Evolutionary conservation across 306 rosid species (phyloP).

Genomic region (Glycine latifolia): DNA sequence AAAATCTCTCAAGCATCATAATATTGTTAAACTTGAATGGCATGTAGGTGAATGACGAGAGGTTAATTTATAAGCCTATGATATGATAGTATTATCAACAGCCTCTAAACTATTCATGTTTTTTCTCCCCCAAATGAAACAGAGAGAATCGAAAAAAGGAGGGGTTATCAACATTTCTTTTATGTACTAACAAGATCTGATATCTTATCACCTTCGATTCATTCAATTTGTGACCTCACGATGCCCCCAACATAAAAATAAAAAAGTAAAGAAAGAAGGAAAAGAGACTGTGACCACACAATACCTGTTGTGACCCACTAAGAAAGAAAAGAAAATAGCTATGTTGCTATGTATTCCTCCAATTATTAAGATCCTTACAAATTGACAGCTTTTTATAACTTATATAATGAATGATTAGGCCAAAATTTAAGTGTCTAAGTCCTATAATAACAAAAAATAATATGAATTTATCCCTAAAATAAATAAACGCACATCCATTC

Average conservation of each 20-base stretch:
- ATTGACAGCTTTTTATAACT: neutral
- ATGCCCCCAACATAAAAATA: neutral
- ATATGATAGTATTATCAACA: too few relatives aligned
- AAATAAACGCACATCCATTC: too few relatives aligned
- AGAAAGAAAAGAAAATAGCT: neutral
- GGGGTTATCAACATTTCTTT: neutral
- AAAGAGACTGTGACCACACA: neutral
- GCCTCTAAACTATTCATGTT: too few relatives aligned
- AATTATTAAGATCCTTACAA: neutral
- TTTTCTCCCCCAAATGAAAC: too few relatives aligned
- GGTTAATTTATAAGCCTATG: too few relatives aligned
- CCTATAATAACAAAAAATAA: neutral
- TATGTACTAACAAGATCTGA: neutral
- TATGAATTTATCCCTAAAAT: too few relatives aligned
- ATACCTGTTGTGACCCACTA: neutral
- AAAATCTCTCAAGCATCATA: too few relatives aligned
- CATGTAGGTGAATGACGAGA: too few relatives aligned
- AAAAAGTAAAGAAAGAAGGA: neutral
- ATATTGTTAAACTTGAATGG: too few relatives aligned
- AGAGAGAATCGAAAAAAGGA: neutral
- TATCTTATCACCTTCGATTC: neutral
- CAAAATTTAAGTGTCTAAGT: neutral
- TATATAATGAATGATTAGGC: neutral
- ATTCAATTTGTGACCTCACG: neutral
- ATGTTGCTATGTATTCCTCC: neutral